Conservation (phyloP, 2,329 filamentous ascomycete genomes). For the Ascosphaera apis region DNA sequence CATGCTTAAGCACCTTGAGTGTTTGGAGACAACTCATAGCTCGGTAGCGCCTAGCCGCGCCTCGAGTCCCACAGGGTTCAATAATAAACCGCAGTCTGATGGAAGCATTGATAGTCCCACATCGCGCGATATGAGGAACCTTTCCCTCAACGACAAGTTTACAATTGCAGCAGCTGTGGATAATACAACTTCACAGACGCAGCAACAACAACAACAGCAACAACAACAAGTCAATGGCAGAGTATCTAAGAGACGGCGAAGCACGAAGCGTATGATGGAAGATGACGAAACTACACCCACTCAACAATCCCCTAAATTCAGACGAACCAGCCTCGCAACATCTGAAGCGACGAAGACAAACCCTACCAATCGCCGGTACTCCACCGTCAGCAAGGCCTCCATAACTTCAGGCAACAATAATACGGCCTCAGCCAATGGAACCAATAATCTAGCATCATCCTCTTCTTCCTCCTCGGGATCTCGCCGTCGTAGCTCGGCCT, state of each 20-base stretch:
- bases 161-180: neutral
- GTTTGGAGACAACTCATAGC: slow-evolving; percentile 29
- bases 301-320: neutral
- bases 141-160: neutral
- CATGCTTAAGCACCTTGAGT: slow-evolving; percentile 32
- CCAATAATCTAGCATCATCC: neutral
- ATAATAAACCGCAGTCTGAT: slow-evolving; percentile 4
- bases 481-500: neutral
- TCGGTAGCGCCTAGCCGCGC: slow-evolving; percentile 38
- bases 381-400: slow-evolving; percentile 4
- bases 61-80: slow-evolving; percentile 26
- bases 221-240: too few relatives aligned
- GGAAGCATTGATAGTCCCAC: slow-evolving; percentile 1
- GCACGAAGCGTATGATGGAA: neutral
- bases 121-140: neutral
- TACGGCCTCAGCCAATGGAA: neutral
- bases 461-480: neutral
- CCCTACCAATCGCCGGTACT: slow-evolving; percentile 1
- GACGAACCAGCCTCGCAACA: neutral
- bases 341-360: neutral
- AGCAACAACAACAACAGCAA: too few relatives aligned
- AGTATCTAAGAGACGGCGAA: neutral
- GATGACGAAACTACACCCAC: neutral
- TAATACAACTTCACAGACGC: too few relatives aligned
- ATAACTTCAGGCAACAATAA: neutral